Base-by-base conservation (phyloP, 306 rosid species). In the Pyrus bretschneideri region DNA sequence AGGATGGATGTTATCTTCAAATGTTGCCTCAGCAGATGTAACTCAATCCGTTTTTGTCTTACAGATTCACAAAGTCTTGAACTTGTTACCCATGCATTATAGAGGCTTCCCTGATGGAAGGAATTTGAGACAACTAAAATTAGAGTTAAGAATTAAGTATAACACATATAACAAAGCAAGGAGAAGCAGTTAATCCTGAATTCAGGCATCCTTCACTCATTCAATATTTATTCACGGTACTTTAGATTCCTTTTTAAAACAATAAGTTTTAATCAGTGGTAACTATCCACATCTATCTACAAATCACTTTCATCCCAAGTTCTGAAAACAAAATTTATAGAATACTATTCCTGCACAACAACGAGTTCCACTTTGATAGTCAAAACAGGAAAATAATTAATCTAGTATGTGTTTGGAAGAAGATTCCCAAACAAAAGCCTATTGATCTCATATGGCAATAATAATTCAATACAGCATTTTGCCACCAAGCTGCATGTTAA, bases 11-110 rank as follows among this genome's bases (percentile, higher is more conserved):
- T 84, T 62, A 96, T 79, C 88, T 87, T 96, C 78, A 88, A 67
- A 59, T 82, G 86, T 70, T 88, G 97, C 83, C 84, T 86, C 85
- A 88, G 80, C 75, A 80, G 63, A 83, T 89, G 92, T 67, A 92
- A 81, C 83, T 89, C 93, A n/a, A 77, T 78, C 81, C 91, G 89
- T 86, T 88, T 96, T 78, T 92, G 90, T 89, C 84, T 70, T 73
- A 92, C 96, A 69, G 98, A 96, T 82, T 96, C 99, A 17, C 98
- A 90, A 30, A 96, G 87, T 77, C 83, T 61, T 11, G 87, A 88
- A 52, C 89, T 93, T 38, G 91, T 80, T 81, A 83, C 17, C 97
- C 96, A 89, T 35, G 98, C 96, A 83, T 82, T 83, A 67, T 81
- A 85, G 65, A 96, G 90, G 82, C 92, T 88, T 86, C 80, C 85